These are phyloP conservation scores for Protostelium mycophagum DNA, from an alignment of 78 protist genomes.

Conservation along the genomic window DNA sequence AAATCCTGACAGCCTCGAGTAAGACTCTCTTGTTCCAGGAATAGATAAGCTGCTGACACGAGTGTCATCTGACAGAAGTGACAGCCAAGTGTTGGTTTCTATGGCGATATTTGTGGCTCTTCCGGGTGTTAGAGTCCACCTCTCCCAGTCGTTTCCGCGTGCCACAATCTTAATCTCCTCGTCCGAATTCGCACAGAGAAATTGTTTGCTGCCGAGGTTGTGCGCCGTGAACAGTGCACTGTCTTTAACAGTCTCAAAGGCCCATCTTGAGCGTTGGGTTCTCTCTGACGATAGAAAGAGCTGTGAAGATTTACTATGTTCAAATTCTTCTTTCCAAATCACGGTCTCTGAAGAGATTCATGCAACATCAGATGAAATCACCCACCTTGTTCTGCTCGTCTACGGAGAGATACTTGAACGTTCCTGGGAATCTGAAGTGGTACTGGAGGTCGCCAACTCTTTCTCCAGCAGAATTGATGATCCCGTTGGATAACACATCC, in stretches of 20 bases:
- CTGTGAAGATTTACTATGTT: too few species aligned
- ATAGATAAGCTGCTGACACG: not conserved
- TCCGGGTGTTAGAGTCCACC: not conserved
- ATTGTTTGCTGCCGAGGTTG: not conserved
- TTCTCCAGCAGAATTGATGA: not conserved
- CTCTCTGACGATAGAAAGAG: too few species aligned
- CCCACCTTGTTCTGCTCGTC: not conserved
- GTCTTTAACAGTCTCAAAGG: too few species aligned
- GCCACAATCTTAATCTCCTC: not conserved
- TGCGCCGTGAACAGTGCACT: too few species aligned
- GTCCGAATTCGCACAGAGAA: not conserved
- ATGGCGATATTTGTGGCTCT: not conserved
- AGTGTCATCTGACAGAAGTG: not conserved
- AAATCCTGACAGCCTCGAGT: not conserved
- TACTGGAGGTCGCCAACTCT: not conserved
- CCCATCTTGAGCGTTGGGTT: too few species aligned
- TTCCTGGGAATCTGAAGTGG: not conserved
- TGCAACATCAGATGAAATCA: not conserved
- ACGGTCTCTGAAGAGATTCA: not conserved
- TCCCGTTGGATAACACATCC: not conserved
- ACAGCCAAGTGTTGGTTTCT: not conserved
- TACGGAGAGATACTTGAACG: not conserved
- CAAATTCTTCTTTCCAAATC: too few species aligned
- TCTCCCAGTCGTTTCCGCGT: not conserved
- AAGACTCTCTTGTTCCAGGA: not conserved